Percentiles rank a stretch among this genome's conserved stretches.
Evolutionary conservation across 2,329 filamentous ascomycete genomes (phyloP).

Genomic region (Talaromyces sp.): DNA sequence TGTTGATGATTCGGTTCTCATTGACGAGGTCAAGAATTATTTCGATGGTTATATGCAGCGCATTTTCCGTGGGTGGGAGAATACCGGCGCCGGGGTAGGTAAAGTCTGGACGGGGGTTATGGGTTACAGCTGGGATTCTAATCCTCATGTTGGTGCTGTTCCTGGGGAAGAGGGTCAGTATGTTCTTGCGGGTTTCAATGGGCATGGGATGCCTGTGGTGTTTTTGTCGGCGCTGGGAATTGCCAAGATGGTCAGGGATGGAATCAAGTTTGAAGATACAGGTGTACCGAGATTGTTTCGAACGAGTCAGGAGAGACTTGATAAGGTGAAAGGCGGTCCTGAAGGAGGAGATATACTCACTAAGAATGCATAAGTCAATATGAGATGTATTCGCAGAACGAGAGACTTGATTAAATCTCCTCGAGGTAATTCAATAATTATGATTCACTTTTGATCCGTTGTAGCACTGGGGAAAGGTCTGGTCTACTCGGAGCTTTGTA

Average conservation of each 20-base stretch:
- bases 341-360: not conserved
- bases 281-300: slow-evolving; percentile 8
- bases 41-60: slow-evolving; percentile 43
- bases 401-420: no score
- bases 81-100: slow-evolving; percentile 33
- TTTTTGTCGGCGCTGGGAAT: not conserved
- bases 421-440: no score
- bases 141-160: slow-evolving; percentile 5
- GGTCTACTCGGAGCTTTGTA: no score
- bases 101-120: slow-evolving; percentile 35
- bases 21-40: slow-evolving; percentile 45
- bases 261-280: not conserved
- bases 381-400: not conserved
- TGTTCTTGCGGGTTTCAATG: slow-evolving; percentile 11
- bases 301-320: not conserved
- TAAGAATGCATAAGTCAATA: not conserved
- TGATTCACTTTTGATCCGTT: no score
- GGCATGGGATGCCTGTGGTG: slow-evolving; percentile 9
- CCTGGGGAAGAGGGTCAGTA: not conserved
- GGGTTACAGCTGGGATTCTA: slow-evolving; percentile 9
- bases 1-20: slow-evolving; percentile 47
- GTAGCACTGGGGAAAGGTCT: no score
- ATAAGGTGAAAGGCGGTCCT: not conserved
- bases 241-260: slow-evolving; percentile 11
- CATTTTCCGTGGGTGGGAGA: slow-evolving; percentile 38